Evolutionary conservation across 495 filamentous ascomycete genomes (phyloP).

Genomic region (Lasiosphaeria ovina): DNA sequence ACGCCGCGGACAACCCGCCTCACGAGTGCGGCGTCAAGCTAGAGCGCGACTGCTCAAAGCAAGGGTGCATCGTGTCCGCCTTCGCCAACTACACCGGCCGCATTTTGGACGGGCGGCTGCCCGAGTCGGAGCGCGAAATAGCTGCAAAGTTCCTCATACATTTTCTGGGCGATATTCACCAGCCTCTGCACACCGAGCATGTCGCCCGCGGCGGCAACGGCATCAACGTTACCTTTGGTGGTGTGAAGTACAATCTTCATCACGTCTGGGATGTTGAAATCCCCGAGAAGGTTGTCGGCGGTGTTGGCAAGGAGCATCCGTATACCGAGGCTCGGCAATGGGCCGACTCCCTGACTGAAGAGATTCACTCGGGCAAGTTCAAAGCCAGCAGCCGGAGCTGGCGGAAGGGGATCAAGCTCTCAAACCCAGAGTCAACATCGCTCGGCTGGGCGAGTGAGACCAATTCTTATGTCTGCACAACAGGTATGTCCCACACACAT

Average conservation of each 20-base stretch:
- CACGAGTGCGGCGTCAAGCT: slow-evolving; percentile 57
- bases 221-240: slow-evolving; percentile 56
- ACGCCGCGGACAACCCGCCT: slow-evolving; percentile 65
- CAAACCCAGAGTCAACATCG: slow-evolving; percentile 47
- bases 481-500: slow-evolving; percentile 28
- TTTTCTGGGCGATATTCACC: slow-evolving; percentile 65
- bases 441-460: slow-evolving; percentile 61
- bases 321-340: slow-evolving; percentile 49
- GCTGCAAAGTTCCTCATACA: slow-evolving; percentile 64
- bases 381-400: slow-evolving; percentile 38
- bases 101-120: slow-evolving; percentile 41
- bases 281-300: slow-evolving; percentile 56
- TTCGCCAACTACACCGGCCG: slow-evolving; percentile 58
- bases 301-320: slow-evolving; percentile 31
- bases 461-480: slow-evolving; percentile 59
- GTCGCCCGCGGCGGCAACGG: slow-evolving; percentile 59
- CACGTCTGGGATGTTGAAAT: slow-evolving; percentile 64
- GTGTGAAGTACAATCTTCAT: slow-evolving; percentile 52
- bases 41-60: slow-evolving; percentile 57
- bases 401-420: slow-evolving; percentile 50
- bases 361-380: slow-evolving; percentile 56
- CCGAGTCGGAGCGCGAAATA: slow-evolving; percentile 38
- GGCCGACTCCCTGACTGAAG: slow-evolving; percentile 48
- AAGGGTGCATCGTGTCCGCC: slow-evolving; percentile 62
- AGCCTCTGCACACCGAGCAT: slow-evolving; percentile 63